A percentile compares a stretch with the other conserved stretches of the same genome.
Conservation (phyloP, 1,284 basidiomycete genomes). For the Sutorius eximius region DNA sequence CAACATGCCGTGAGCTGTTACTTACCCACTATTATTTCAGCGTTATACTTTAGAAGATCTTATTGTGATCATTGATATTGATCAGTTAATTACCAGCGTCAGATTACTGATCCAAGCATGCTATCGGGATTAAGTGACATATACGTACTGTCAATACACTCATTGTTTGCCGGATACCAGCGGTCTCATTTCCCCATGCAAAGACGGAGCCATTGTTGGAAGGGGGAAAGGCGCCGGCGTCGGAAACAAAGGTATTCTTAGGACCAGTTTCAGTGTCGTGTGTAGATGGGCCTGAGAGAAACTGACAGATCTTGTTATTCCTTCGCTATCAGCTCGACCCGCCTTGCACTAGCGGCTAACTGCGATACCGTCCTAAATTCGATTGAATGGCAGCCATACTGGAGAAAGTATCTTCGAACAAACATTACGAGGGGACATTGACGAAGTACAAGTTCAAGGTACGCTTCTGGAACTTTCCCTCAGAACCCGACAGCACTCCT, state of each 20-base stretch:
- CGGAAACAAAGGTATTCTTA: constrained; percentile 3
- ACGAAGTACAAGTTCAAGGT: constrained; percentile 89
- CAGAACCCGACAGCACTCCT: no score
- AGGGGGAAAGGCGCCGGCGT: not conserved
- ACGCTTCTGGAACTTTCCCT: constrained; percentile 11
- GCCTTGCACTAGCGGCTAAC: no score
- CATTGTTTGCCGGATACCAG: not conserved
- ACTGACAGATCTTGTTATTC: not conserved
- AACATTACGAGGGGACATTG: constrained; percentile 76
- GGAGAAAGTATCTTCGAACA: constrained; percentile 59
- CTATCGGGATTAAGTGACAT: no score
- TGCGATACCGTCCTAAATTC: not conserved
- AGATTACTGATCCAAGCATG: not conserved
- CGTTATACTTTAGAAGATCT: constrained; percentile 10
- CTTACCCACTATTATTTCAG: not conserved
- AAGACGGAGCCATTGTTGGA: not conserved
- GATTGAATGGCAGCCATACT: constrained; percentile 23
- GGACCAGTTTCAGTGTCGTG: not conserved
- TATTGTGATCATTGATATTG: not conserved
- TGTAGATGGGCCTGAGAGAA: constrained; percentile 8
- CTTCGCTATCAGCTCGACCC: not conserved
- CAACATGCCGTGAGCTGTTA: not conserved
- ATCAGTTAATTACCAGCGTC: not conserved
- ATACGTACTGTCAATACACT: no score
- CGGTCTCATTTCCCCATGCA: not conserved